Conservation (phyloP, 805 yeast species). For the Schwanniomyces polymorphus region DNA sequence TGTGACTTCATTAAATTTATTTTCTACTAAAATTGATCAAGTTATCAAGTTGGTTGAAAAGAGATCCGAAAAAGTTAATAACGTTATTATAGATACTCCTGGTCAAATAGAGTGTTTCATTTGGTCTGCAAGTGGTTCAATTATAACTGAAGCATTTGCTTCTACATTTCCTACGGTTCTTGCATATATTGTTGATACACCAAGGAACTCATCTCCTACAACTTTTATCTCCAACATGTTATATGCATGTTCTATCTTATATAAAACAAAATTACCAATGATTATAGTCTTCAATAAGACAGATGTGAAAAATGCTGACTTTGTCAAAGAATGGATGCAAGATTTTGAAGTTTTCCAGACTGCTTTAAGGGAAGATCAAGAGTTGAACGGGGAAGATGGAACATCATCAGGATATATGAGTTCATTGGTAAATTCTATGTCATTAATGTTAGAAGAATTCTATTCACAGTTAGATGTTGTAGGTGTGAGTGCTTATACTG, state of each 20-base stretch:
- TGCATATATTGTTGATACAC: constrained; percentile 96
- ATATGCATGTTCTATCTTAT: constrained; percentile 94
- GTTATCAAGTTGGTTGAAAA: constrained; percentile 84
- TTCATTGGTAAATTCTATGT: constrained; percentile 90
- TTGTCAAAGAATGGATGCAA: constrained; percentile 96
- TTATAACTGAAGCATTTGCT: constrained; percentile 95
- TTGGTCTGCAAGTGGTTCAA: constrained; percentile 97
- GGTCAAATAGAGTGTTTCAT: constrained; percentile 98
- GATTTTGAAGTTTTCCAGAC: constrained; percentile 91
- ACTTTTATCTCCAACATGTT: constrained; percentile 98
- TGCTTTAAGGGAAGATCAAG: constrained; percentile 69
- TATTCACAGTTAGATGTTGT: constrained; percentile 91
- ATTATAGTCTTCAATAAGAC: constrained; percentile 94
- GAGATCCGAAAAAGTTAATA: constrained; percentile 53
- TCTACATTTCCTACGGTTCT: constrained; percentile 93
- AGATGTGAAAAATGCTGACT: constrained; percentile 80
- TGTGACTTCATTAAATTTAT: constrained; percentile 88
- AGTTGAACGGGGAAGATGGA: constrained; percentile 59
- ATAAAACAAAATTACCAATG: constrained; percentile 96
- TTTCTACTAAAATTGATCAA: constrained; percentile 95
- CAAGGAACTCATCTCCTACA: constrained; percentile 90
- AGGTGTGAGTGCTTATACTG: constrained; percentile 90
- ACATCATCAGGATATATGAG: constrained; percentile 88
- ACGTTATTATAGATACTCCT: constrained; percentile 93
- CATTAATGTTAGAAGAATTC: constrained; percentile 93